These are phyloP conservation scores for Hypoxylon sp. DNA, from an alignment of 2,329 filamentous ascomycete genomes.

Conservation along the genomic window DNA sequence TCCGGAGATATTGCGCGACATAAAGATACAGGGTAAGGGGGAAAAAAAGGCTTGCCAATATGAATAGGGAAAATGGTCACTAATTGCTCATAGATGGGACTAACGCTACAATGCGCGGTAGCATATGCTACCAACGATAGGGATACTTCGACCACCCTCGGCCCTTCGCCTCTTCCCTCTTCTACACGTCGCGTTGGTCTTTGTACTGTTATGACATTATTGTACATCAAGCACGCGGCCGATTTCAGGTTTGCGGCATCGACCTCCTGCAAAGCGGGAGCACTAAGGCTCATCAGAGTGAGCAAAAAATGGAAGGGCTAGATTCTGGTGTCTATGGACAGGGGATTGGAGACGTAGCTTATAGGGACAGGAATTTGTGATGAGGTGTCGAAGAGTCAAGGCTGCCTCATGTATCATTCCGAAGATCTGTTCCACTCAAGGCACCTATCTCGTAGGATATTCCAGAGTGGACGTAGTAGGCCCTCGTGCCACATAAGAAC, in stretches of 20 bases:
- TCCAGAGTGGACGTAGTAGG: not conserved
- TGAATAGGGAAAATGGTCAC: slow-evolving; percentile 2
- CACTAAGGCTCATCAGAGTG: slow-evolving; percentile 10
- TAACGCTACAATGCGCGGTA: slow-evolving; percentile 38
- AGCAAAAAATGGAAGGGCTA: slow-evolving; percentile 11
- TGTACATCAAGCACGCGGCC: slow-evolving; percentile 42
- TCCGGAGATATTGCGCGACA: slow-evolving; percentile 79
- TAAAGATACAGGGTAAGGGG: slow-evolving; percentile 82
- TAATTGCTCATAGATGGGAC: slow-evolving; percentile 51
- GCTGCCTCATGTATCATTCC: slow-evolving; percentile 1
- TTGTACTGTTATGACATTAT: slow-evolving; percentile 40
- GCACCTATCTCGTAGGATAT: not conserved
- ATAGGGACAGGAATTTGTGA: not conserved
- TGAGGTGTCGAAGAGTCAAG: slow-evolving; percentile 3
- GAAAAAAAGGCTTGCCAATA: slow-evolving; percentile 51
- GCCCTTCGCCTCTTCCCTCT: slow-evolving; percentile 21
- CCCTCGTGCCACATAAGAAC: not conserved
- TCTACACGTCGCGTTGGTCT: slow-evolving; percentile 1
- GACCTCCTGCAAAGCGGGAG: slow-evolving; percentile 8
- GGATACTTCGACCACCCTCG: slow-evolving; percentile 4
- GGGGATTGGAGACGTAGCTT: not conserved
- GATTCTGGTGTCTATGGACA: slow-evolving; percentile 1
- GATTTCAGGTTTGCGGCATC: slow-evolving; percentile 21
- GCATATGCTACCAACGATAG: slow-evolving; percentile 5
- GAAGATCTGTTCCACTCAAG: slow-evolving; percentile 7